phyloP scores from a whole-genome alignment of 768 basidiomycete species.

The Gymnopilus dilepis region DNA sequence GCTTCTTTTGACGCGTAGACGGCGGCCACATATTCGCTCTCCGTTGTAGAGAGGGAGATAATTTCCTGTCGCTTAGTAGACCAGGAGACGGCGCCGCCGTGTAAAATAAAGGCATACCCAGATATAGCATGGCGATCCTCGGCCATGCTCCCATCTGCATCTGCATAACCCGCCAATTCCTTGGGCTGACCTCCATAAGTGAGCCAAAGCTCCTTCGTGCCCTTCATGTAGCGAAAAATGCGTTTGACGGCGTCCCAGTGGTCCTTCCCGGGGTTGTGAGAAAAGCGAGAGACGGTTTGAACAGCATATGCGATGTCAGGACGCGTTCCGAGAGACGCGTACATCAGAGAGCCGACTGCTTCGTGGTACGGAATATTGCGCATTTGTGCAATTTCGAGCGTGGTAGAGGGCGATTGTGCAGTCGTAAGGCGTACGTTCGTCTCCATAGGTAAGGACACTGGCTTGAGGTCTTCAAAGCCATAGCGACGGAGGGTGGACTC shows the following conservation, averaged over 20 bases:
- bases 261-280: slow-evolving; percentile 30
- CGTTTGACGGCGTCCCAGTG: slow-evolving; percentile 48
- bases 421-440: slow-evolving; percentile 22
- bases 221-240: slow-evolving; percentile 43
- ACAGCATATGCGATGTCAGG: slow-evolving; percentile 32
- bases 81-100: slow-evolving; percentile 39
- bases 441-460: slow-evolving; percentile 32
- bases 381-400: slow-evolving; percentile 24
- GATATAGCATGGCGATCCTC: slow-evolving; percentile 33
- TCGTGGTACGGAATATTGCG: slow-evolving; percentile 31
- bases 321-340: slow-evolving; percentile 24
- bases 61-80: slow-evolving; percentile 36
- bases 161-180: neutral
- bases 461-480: slow-evolving; percentile 28
- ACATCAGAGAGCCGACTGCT: slow-evolving; percentile 36
- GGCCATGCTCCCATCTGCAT: neutral
- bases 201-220: too few relatives aligned
- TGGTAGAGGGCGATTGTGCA: slow-evolving; percentile 24
- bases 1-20: too few relatives aligned
- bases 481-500: slow-evolving; percentile 33
- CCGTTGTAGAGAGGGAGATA: slow-evolving; percentile 30
- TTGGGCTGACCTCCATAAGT: too few relatives aligned
- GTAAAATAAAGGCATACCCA: slow-evolving; percentile 36
- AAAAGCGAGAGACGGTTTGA: slow-evolving; percentile 35
- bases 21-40: slow-evolving; percentile 31